These are phyloP conservation scores for Anthracocystis panici-leucophaei DNA, from an alignment of 1,284 basidiomycete species.

Conservation along the genomic window DNA sequence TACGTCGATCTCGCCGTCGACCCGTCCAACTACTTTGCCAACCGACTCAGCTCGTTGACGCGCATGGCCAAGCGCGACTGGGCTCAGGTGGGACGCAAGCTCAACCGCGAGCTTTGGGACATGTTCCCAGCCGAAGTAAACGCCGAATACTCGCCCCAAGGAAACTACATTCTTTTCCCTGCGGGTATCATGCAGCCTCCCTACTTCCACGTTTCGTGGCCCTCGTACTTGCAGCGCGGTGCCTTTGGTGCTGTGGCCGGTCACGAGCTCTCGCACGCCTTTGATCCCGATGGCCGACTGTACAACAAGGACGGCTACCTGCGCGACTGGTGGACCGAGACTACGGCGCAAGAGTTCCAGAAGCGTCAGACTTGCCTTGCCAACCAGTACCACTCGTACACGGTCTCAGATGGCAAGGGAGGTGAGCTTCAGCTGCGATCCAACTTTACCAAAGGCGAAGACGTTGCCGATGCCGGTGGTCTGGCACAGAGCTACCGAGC, in stretches of 20 bases:
- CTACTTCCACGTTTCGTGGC: slow-evolving; percentile 89
- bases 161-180: slow-evolving; percentile 88
- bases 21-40: slow-evolving; percentile 83
- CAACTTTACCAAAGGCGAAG: slow-evolving; percentile 75
- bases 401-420: slow-evolving; percentile 85
- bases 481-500: slow-evolving; percentile 69
- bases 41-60: slow-evolving; percentile 77
- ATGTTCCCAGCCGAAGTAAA: slow-evolving; percentile 79
- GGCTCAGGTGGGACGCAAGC: slow-evolving; percentile 79
- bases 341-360: slow-evolving; percentile 85
- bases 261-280: slow-evolving; percentile 79
- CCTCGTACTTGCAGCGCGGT: slow-evolving; percentile 87
- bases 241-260: slow-evolving; percentile 64
- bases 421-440: slow-evolving; percentile 86
- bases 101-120: slow-evolving; percentile 85
- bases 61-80: slow-evolving; percentile 74
- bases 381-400: slow-evolving; percentile 86
- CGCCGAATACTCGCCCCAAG: slow-evolving; percentile 66
- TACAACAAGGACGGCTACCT: slow-evolving; percentile 74
- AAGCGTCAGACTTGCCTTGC: slow-evolving; percentile 87
- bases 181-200: slow-evolving; percentile 93
- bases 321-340: slow-evolving; percentile 81
- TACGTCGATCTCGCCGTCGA: slow-evolving; percentile 80
- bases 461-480: slow-evolving; percentile 76
- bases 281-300: slow-evolving; percentile 87